Conservation (phyloP, 176 grass and related monocot genomes). For the Triticum aestivum region IWGSC_CS_RefSeq_v2.1 NC_057814.1:575206729-575207228, state of each 20-base stretch:
- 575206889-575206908: constrained; percentile 1
- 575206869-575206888: not conserved
- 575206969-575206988: not conserved
- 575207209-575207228: too few relatives aligned
- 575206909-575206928: not conserved
- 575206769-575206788: not conserved
- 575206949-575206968: not conserved
- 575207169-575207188: too few relatives aligned
- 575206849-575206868: not conserved
- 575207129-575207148: too few relatives aligned
- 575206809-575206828: not conserved
- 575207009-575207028: too few relatives aligned
- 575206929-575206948: constrained; percentile 3
- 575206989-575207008: too few relatives aligned
- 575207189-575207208: too few relatives aligned
- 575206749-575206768: not conserved
- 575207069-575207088: too few relatives aligned
- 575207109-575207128: too few relatives aligned
- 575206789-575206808: not conserved
- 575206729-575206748: not conserved
- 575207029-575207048: too few relatives aligned
- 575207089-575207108: too few relatives aligned
- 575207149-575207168: too few relatives aligned
- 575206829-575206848: not conserved
- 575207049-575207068: too few relatives aligned